A percentile compares a stretch with the other conserved stretches of the same genome.
phyloP scores from a whole-genome alignment of 139 green algal species.

The Axilococcus clingmanii region DNA sequence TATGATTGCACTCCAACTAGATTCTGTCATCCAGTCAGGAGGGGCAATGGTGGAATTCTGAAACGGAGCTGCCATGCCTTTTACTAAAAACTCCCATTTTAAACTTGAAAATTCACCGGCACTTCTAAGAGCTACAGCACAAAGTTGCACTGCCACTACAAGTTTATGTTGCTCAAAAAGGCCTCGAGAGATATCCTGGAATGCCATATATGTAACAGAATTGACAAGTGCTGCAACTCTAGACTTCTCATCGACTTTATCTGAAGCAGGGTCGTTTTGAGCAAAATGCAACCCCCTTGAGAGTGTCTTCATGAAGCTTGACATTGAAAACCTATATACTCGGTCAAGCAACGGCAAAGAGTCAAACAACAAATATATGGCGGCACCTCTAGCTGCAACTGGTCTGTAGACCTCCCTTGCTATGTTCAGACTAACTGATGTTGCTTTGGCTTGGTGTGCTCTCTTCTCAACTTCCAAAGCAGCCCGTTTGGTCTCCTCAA shows the following conservation, averaged over 20 bases:
- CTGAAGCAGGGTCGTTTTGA: slow-evolving; percentile 10
- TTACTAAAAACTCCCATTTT: too few species aligned
- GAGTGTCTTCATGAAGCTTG: slow-evolving; percentile 77
- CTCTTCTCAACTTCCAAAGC: slow-evolving; percentile 74
- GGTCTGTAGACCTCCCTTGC: slow-evolving; percentile 65
- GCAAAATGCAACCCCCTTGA: slow-evolving; percentile 73
- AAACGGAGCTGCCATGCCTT: too few species aligned
- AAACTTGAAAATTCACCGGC: slow-evolving; percentile 63
- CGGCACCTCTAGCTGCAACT: slow-evolving; percentile 65
- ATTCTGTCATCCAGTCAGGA: too few species aligned
- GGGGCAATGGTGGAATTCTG: too few species aligned
- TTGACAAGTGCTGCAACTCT: slow-evolving; percentile 70
- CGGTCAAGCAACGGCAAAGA: slow-evolving; percentile 73
- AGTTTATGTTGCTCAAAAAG: slow-evolving; percentile 94
- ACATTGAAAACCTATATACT: slow-evolving; percentile 91
- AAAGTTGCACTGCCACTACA: slow-evolving; percentile 80
- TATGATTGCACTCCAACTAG: too few species aligned
- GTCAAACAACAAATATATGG: slow-evolving; percentile 88
- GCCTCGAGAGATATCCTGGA: slow-evolving; percentile 44
- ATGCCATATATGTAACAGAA: slow-evolving; percentile 55
- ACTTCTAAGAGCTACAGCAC: slow-evolving; percentile 62
- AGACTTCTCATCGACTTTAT: slow-evolving; percentile 37
- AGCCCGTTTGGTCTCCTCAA: slow-evolving; percentile 87
- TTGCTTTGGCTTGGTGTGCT: slow-evolving; percentile 58
- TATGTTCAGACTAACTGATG: slow-evolving; percentile 59